These are phyloP conservation scores for Trichothecium sympodiale DNA, from an alignment of 2,329 filamentous ascomycete species.

Conservation along the genomic window DNA sequence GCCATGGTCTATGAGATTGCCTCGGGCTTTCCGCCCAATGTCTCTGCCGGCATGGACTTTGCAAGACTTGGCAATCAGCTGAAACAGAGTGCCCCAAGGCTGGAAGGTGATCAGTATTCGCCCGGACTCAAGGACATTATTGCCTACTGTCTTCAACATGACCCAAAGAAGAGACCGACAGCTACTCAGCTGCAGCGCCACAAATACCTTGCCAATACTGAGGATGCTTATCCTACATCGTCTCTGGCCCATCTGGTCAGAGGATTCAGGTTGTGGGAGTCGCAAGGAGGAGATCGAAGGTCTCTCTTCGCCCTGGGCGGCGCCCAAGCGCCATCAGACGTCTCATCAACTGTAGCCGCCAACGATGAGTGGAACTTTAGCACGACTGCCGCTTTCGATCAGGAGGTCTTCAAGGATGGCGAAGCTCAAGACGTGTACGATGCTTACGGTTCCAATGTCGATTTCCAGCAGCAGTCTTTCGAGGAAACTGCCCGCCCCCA, in stretches of 20 bases:
- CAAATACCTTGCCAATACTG: conserved; percentile 54
- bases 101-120: conserved; percentile 64
- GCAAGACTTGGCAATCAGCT: conserved; percentile 45
- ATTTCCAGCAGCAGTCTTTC: conserved; percentile 33
- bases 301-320: conserved; percentile 51
- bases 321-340: conserved; percentile 39
- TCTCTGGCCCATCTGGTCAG: conserved; percentile 55
- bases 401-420: conserved; percentile 39
- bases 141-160: conserved; percentile 60
- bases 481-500: conserved; percentile 41
- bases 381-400: conserved; percentile 53
- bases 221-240: conserved; percentile 50
- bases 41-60: conserved; percentile 35
- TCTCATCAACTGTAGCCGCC: conserved; percentile 31
- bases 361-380: conserved; percentile 59
- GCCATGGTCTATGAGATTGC: conserved; percentile 75
- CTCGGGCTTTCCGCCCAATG: conserved; percentile 64
- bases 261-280: conserved; percentile 66
- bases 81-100: conserved; percentile 51
- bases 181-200: conserved; percentile 61
- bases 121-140: conserved; percentile 57
- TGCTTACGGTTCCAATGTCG: conserved; percentile 47
- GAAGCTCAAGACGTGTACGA: conserved; percentile 50
- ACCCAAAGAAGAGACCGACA: conserved; percentile 56
- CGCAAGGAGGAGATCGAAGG: conserved; percentile 57